Conservation (phyloP, 1,139 yeast genomes). For the Lodderomyces oxycetoniae region DNA sequence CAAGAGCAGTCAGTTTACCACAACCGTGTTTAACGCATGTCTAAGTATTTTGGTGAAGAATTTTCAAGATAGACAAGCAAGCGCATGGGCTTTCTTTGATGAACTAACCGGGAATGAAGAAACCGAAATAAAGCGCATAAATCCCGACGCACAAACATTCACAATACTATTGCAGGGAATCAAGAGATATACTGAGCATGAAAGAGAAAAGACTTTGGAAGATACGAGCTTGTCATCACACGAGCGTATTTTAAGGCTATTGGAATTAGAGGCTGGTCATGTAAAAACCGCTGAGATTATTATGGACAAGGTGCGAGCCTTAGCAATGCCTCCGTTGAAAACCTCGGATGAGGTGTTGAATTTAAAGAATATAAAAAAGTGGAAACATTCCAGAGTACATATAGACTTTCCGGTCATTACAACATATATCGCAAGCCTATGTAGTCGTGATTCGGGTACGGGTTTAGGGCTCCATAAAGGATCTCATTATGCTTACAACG, state of each 20-base stretch:
- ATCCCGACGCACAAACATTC: conserved; percentile 36
- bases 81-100: conserved; percentile 41
- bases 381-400: conserved; percentile 6
- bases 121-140: conserved; percentile 14
- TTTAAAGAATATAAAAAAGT: conserved; percentile 2
- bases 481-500: conserved; percentile 29
- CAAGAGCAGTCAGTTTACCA: conserved; percentile 13
- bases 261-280: conserved; percentile 27
- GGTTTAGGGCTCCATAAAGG: conserved; percentile 20
- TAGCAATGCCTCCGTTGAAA: conserved; percentile 29
- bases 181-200: conserved; percentile 20
- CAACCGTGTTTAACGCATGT: conserved; percentile 31
- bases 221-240: conserved; percentile 16
- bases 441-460: conserved; percentile 27
- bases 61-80: conserved; percentile 27
- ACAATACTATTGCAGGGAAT: conserved; percentile 40
- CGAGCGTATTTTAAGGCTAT: conserved; percentile 22
- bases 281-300: conserved; percentile 27
- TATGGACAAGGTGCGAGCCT: conserved; percentile 23
- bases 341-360: not conserved
- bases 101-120: conserved; percentile 20
- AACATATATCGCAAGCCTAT: conserved; percentile 28
- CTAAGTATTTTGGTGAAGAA: conserved; percentile 34
- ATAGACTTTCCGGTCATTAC: conserved; percentile 22
- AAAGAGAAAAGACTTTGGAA: conserved; percentile 17